Base-by-base conservation (phyloP, 306 rosid species). In the Malus sieversii region DNA sequence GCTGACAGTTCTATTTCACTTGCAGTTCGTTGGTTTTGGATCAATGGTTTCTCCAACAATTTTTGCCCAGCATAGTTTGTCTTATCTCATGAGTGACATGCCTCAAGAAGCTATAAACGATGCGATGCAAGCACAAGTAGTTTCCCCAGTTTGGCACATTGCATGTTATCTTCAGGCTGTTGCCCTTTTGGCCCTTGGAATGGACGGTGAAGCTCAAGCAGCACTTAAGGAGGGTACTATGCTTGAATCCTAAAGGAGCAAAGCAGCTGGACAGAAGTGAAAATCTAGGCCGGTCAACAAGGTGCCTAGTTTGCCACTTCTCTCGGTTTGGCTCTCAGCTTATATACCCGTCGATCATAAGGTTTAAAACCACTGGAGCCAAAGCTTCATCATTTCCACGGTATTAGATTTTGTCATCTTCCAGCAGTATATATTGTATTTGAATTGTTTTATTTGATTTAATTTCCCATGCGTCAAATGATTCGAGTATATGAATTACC, bases 161-260 rank as follows among this genome's bases (percentile, higher is more conserved):
- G 97, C 97, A 77, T 89, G 88, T n/a, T 89, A 89, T 85, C 95
- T 91, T 69, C 95, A 91, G 82, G 86, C 91, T 53, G 95, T 81
- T 66, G 82, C 91, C 48, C 89, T 91, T 35, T 66, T 15, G 48
- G 78, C 81, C 62, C 83, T 84, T 52, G 93, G 90, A 30, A 89
- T 82, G 97, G 93, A 86, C 75, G 85, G 59, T 40, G 90, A 44
- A 11, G 87, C 93, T 1, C 89, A 85, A 70, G 84, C 74, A 74
- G 93, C 15, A 3, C 87, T 89, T 29, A 89, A 86, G 81, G 97
- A 89, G 10, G 95, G 91, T 57, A 42, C 89, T 65, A 40, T 81
- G 67, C 86, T 83, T 62, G 97, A 91, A 81, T 80, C 92, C n/a
- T 85, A 86, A 87, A 40, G 89, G 32, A 44, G 48, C 48, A 44